These are phyloP conservation scores for Plasmodium fragile DNA, from an alignment of 169 alveolate species.

Conservation along the genomic window DNA sequence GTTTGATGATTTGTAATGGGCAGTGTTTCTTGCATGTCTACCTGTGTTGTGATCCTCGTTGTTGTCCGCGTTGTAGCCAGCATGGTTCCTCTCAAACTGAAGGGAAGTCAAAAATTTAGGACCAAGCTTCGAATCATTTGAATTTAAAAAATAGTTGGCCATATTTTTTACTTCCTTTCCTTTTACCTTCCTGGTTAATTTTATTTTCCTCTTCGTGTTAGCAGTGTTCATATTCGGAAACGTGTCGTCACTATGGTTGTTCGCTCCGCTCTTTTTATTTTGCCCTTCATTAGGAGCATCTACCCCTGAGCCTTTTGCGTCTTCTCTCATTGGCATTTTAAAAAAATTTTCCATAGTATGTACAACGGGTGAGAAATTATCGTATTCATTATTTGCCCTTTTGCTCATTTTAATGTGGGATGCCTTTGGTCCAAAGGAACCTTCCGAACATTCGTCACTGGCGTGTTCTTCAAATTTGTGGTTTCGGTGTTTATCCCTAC, in stretches of 20 bases:
- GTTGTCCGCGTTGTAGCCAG: not conserved
- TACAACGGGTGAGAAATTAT: not conserved
- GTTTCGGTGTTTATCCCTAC: not conserved
- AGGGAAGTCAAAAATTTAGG: not conserved
- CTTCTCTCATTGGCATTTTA: slow-evolving; percentile 2
- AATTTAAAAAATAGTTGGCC: slow-evolving; percentile 1
- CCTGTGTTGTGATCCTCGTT: not conserved
- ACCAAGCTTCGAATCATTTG: not conserved
- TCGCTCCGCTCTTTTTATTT: not conserved
- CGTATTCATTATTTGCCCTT: not conserved
- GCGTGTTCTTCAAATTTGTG: not conserved
- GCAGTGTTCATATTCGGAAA: not conserved
- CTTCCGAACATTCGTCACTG: not conserved
- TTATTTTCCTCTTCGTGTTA: slow-evolving; percentile 13
- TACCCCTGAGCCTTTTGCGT: not conserved
- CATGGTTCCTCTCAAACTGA: not conserved
- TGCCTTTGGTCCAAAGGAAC: not conserved
- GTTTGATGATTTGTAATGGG: slow-evolving; percentile 16
- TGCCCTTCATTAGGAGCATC: not conserved
- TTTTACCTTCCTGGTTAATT: slow-evolving; percentile 34
- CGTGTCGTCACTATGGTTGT: not conserved
- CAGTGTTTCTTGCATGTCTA: not conserved
- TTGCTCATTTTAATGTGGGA: not conserved
- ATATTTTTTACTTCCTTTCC: not conserved
- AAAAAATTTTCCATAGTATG: slow-evolving; percentile 2